Conservation (phyloP, 257 asterid species). For the Cinchona pubescens region DNA sequence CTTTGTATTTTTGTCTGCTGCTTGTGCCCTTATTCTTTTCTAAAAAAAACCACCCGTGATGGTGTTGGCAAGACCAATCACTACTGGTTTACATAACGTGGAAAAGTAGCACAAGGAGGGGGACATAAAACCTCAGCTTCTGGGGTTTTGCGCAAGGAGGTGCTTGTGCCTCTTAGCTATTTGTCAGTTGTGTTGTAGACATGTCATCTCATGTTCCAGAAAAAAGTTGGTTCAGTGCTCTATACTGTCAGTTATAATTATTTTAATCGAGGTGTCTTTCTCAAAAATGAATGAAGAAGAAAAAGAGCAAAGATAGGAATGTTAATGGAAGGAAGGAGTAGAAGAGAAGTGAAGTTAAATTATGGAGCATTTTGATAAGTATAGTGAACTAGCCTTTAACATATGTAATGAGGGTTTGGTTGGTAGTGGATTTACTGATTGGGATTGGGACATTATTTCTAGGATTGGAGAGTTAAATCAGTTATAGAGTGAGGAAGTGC, state of each 20-base stretch:
- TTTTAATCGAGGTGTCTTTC: too few species aligned
- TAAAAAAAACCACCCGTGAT: too few species aligned
- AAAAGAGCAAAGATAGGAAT: too few species aligned
- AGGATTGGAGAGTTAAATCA: background rate
- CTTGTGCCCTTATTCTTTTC: too few species aligned
- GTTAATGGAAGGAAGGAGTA: background rate
- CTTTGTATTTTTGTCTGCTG: too few species aligned
- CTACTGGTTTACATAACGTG: too few species aligned
- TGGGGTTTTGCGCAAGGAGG: too few species aligned
- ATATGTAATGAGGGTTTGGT: background rate
- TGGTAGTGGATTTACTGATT: background rate
- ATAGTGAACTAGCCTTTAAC: background rate
- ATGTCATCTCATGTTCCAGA: background rate
- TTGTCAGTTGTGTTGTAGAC: background rate
- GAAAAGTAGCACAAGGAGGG: too few species aligned
- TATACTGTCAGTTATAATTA: background rate
- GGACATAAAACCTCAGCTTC: too few species aligned
- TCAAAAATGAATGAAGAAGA: background rate
- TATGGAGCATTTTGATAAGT: background rate
- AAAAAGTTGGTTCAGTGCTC: background rate
- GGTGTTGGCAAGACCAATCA: too few species aligned
- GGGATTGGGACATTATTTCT: background rate
- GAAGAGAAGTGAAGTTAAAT: background rate
- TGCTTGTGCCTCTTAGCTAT: background rate
- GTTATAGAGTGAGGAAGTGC: background rate